Conservation (phyloP, 2,329 filamentous ascomycete genomes). For the Fusarium dimerum region DNA sequence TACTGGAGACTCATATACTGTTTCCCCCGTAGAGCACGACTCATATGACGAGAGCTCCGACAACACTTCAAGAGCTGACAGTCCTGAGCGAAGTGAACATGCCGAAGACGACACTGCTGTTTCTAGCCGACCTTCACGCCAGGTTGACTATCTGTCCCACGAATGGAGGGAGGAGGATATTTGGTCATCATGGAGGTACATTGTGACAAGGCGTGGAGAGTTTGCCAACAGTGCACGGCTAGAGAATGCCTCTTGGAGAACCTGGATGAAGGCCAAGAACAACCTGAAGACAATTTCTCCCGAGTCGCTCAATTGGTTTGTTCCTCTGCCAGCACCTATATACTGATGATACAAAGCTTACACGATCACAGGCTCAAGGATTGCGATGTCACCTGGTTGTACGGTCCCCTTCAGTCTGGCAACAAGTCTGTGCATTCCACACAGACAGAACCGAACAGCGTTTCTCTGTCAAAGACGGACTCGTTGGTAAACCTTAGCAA, state of each 20-base stretch:
- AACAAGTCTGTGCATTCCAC: slow-evolving; percentile 54
- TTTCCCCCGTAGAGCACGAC: slow-evolving; percentile 57
- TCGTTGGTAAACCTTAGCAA: slow-evolving; percentile 69
- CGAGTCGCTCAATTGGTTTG: slow-evolving; percentile 88
- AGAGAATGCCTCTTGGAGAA: slow-evolving; percentile 96
- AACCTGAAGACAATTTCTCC: slow-evolving; percentile 84
- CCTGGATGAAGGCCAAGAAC: slow-evolving; percentile 93
- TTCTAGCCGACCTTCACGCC: slow-evolving; percentile 72
- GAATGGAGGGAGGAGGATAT: slow-evolving; percentile 95
- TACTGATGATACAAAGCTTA: slow-evolving; percentile 29
- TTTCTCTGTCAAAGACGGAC: slow-evolving; percentile 51
- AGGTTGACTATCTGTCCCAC: slow-evolving; percentile 95
- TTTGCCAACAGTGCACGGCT: slow-evolving; percentile 81
- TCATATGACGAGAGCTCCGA: slow-evolving; percentile 41
- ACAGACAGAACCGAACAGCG: slow-evolving; percentile 43
- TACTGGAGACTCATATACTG: slow-evolving; percentile 50
- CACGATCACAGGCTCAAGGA: slow-evolving; percentile 77
- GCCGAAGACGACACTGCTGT: slow-evolving; percentile 81
- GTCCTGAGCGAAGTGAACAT: slow-evolving; percentile 56
- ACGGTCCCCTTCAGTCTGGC: slow-evolving; percentile 84
- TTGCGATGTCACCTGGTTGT: slow-evolving; percentile 96
- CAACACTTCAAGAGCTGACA: slow-evolving; percentile 57
- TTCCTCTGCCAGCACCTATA: not conserved
- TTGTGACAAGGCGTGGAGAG: slow-evolving; percentile 75
- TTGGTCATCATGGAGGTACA: slow-evolving; percentile 95